Base-by-base conservation (phyloP, 2,329 filamentous ascomycete genomes). In the Didymella pomorum region DNA sequence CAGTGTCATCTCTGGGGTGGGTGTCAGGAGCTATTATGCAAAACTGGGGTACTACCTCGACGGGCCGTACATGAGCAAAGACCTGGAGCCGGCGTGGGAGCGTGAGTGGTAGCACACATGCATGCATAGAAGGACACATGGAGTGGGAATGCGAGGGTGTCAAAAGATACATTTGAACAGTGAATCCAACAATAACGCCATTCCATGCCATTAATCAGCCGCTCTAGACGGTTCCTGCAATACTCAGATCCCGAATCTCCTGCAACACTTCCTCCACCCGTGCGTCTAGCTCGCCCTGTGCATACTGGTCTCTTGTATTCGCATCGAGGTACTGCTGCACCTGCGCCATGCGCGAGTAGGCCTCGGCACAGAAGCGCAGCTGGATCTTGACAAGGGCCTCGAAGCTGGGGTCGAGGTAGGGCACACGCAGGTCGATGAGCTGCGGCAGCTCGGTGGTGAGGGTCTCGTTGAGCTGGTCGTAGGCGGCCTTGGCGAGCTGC, bases 311-410 rank as follows among this genome's bases (percentile, higher is more conserved):
- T 77, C 95, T 86, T 51, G 94, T 98, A 73, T 97, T 93, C 28
- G 94, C 90, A 75, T 98, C 95, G 29, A 99, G 84, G 77, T 97
- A 98, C 80, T 99, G 95, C 81, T 99, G 95, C 56, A 99, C 96
- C 81, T 99, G 96, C 25, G 96, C 95, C 95, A 99, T 99, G 46
- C 95, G 86, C 62, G 89, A 93, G 79, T 99, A 99, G 1, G 95
- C 95, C 80, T 99, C 95, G 8, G 96, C 95, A 73, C 96, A 99
- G 82, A 99, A 99, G 35, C 95, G 86, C 71, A 99, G 79, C 81
- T 99, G 95, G 67, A 99, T 99, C 84, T 99, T 99, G 77, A 99
- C 95, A 51, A 99, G 87, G 0, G 96, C 95, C 80, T 99, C 95
- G 74, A 99, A 99, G 62, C 89, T 94, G 0, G 96, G 96, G 72